A percentile compares a stretch with the other conserved stretches of the same genome.
Evolutionary conservation across 1,284 basidiomycete genomes (phyloP).

Genomic region (Fomitopsis betulina): DNA sequence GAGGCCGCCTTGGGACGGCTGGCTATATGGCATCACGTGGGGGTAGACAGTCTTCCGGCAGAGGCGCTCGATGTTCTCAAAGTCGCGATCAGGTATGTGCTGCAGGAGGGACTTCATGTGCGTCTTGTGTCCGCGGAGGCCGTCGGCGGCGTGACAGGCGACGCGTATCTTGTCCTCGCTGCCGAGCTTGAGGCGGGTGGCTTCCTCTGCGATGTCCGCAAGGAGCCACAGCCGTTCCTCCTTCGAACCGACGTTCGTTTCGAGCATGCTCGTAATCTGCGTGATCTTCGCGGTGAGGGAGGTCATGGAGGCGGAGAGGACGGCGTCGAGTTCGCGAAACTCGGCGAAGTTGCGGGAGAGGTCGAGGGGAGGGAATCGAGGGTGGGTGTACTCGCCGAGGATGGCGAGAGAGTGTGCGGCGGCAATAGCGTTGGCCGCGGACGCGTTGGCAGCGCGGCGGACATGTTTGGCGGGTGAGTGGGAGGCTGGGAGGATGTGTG

Average conservation of each 20-base stretch:
- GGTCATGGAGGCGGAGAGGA: conserved; percentile 83
- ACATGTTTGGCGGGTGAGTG: conserved; percentile 1
- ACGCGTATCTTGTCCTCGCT: conserved; percentile 99
- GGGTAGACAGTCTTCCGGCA: conserved; percentile 68
- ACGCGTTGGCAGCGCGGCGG: conserved; percentile 1
- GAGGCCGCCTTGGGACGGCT: conserved; percentile 48
- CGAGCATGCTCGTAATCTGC: conserved; percentile 71
- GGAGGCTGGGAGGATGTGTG: neutral
- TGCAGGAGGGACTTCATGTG: conserved; percentile 68
- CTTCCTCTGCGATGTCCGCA: conserved; percentile 92
- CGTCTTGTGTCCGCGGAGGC: conserved; percentile 66
- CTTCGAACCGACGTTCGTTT: conserved; percentile 62
- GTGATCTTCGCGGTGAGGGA: conserved; percentile 78
- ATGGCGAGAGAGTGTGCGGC: conserved; percentile 61
- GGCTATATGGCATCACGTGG: conserved; percentile 62
- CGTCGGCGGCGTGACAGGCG: conserved; percentile 91
- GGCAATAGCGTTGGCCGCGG: conserved; percentile 19
- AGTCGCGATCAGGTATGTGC: conserved; percentile 55
- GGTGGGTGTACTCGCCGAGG: conserved; percentile 81
- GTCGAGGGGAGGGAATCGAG: conserved; percentile 93
- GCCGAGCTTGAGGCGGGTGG: conserved; percentile 86
- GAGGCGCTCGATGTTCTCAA: conserved; percentile 34
- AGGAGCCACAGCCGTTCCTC: conserved; percentile 85
- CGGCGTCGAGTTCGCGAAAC: conserved; percentile 96
- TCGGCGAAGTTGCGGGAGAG: conserved; percentile 94